Conservation (phyloP, 2,329 filamentous ascomycete genomes). For the Didymella pomorum region DNA sequence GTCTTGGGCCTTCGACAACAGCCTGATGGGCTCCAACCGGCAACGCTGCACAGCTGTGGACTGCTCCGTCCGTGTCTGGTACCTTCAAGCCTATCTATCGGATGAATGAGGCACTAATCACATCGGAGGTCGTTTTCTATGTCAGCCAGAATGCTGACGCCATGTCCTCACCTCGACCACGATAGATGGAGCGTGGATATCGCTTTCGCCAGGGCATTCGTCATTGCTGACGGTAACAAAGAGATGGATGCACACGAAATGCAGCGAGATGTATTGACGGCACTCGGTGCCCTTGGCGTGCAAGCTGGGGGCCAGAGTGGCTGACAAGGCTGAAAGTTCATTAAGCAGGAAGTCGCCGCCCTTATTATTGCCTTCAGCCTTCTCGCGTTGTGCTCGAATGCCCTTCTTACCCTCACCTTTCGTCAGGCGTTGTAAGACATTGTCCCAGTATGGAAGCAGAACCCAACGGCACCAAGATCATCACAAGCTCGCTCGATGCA, state of each 20-base stretch:
- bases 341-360: not conserved
- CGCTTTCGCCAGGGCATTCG: not conserved
- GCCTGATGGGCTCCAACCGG: not conserved
- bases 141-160: not conserved
- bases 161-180: not conserved
- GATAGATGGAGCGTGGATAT: not conserved
- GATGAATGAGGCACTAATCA: too few species aligned
- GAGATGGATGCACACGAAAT: not conserved
- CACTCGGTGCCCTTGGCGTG: not conserved
- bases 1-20: not conserved
- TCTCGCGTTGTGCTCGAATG: not conserved
- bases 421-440: too few species aligned
- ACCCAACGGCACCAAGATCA: not conserved
- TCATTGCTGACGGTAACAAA: not conserved
- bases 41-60: not conserved
- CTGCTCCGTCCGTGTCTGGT: not conserved
- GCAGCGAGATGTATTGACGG: not conserved
- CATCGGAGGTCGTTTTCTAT: too few species aligned
- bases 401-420: too few species aligned
- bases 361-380: not conserved
- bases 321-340: not conserved
- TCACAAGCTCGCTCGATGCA: not conserved
- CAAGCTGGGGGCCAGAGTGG: too few species aligned
- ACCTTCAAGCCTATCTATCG: too few species aligned
- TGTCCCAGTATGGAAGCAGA: not conserved